Evolutionary conservation across 306 rosid species (phyloP), one percentile per base, ranked within the genome.

Genomic region (Malus fusca): DNA sequence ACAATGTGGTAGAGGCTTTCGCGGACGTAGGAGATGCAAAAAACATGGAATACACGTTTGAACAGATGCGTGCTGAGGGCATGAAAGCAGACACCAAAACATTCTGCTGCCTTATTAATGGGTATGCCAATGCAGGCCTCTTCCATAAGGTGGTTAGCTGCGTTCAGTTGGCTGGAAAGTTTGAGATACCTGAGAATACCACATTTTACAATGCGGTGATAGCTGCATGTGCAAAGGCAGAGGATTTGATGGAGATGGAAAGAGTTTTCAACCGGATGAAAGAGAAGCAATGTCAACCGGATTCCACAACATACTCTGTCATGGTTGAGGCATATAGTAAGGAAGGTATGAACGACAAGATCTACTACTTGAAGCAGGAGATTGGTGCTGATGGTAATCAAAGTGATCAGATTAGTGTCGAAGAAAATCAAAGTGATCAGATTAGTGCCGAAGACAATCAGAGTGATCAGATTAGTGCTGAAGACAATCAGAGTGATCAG

Each of bases 61-160:
- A 87, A 78, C 99, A 96, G 89, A 96, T 96, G 99, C 93, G 97
- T 60, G 82, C 97, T 2, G 99, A 92, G 90, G 89, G 88, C 77
- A 96, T 92, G 99, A 87, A 80, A 79, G 91, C 97, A 42, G 99
- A 96, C 86, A 88, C 96, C 75, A 96, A 90, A 83, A 96, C 98
- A 40, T 90, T 90, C 85, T 92, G 94, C 86, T 96, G 97, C 90
- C 96, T 96, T 71, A 87, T 96, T 75, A 89, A 88, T 30, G 99
- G 99, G 46, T 96, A 87, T 82, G 94, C 99, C 60, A 92, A 88
- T 75, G 99, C 96, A n/a, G 96, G 97, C 76, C 94, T 89, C 79
- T 96, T 96, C 84, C 97, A 96, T 78, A 92, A 92, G 87, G 99
- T 90, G 67, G 86, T 92, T 60, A 78, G 91, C 85, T 79, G 84